Evolutionary conservation across 1,139 yeast species (phyloP), one percentile per base, ranked within the genome.

Genomic region (Sporopachydermia cereana): DNA sequence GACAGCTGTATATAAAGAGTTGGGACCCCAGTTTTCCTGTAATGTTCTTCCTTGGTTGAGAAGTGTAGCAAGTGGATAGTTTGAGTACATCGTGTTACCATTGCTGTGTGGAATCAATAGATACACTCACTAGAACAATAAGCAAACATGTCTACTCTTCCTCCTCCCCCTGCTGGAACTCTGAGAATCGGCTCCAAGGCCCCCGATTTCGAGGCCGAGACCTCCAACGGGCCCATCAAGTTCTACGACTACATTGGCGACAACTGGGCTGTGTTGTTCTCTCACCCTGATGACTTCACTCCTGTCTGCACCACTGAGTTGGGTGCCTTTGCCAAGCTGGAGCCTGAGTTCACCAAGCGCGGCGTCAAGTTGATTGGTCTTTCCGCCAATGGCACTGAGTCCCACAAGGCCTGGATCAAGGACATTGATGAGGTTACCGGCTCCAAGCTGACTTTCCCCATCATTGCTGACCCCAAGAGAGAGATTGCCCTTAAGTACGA

Each of bases 241-340:
- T 84, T 84, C 73, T 84, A 84, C 67, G 79, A 82, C 53, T 84
- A 69, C 68, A 71, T 80, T 50, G 88, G 85, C 42, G 77, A 77
- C 63, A 66, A 75, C 49, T 84, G 95, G 94, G 80, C 76, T 47
- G 76, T 84, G 48, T 72, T 84, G 56, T 84, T 84, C 68, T 79
- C 89, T 36, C 94, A 84, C 65, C 94, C 95, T 50, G 93, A 79
- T 59, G 93, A 83, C 60, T 83, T 79, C 70, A 84, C 95, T 44
- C 94, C 94, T 46, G 91, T 84, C 45, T 84, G 95, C 68, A 84
- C 94, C 54, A 84, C 94, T 48, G 95, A 84, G 68, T 72, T 84
- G 53, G 94, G 94, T 51, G 94, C 93, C 9, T 83, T 84, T 57
- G 88, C 91, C 56, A 77, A 80, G 62, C 72, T 84, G 59, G 84